These are phyloP conservation scores for Barbarea vulgaris DNA, from an alignment of 345 rosid genomes.

Conservation along the genomic window DNA sequence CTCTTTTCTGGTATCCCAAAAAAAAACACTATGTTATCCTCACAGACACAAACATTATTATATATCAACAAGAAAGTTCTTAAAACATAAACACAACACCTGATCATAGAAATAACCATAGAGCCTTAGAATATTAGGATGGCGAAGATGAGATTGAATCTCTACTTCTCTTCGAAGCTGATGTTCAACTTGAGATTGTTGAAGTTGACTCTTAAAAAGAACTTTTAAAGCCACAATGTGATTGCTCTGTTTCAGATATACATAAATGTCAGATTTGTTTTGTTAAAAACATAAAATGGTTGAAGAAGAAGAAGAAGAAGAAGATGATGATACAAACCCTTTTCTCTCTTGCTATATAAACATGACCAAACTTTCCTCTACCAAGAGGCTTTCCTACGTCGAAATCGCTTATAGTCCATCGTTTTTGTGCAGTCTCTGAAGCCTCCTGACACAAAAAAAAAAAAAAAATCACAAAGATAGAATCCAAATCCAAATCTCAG, in stretches of 20 bases:
- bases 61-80: not conserved
- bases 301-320: no score
- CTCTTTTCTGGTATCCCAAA: no score
- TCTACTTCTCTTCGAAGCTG: slow-evolving; percentile 93
- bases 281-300: no score
- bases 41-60: not conserved
- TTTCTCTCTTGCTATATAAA: slow-evolving; percentile 88
- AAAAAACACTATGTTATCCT: not conserved
- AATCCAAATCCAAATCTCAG: not conserved
- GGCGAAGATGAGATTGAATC: slow-evolving; percentile 91
- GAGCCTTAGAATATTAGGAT: slow-evolving; percentile 81
- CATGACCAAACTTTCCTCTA: slow-evolving; percentile 93
- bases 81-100: slow-evolving; percentile 46
- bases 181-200: slow-evolving; percentile 94
- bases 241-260: slow-evolving; percentile 62
- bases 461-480: slow-evolving; percentile 4
- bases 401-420: slow-evolving; percentile 85
- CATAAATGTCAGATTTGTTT: not conserved
- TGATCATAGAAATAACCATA: slow-evolving; percentile 97
- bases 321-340: slow-evolving; percentile 54
- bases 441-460: slow-evolving; percentile 54
- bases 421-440: slow-evolving; percentile 58
- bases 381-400: slow-evolving; percentile 94
- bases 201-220: slow-evolving; percentile 86
- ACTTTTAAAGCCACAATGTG: slow-evolving; percentile 91